Evolutionary conservation across 495 filamentous ascomycete species (phyloP).

Genomic region (Bombardia bombarda): DNA sequence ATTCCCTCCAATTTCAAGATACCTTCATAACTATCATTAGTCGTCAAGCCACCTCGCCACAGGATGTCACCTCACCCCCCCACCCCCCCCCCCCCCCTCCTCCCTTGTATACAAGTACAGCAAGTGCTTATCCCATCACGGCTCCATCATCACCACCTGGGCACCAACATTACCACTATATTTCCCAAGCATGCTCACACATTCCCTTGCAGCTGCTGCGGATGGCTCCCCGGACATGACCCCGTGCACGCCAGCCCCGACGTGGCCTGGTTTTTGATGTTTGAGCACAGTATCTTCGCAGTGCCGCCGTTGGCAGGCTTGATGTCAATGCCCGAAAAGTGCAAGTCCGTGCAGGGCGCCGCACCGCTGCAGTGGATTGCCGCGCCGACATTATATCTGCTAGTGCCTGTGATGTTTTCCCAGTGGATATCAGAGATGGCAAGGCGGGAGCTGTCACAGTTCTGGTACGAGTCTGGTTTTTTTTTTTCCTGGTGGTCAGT

Average conservation of each 20-base stretch:
- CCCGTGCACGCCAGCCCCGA: slow-evolving; percentile 29
- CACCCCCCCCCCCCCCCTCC: no score
- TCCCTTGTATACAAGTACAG: no score
- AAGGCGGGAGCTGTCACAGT: slow-evolving; percentile 45
- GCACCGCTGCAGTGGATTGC: slow-evolving; percentile 45
- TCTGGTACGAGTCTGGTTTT: slow-evolving; percentile 25
- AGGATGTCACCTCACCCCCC: no score
- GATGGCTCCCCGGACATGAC: slow-evolving; percentile 29
- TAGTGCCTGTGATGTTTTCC: slow-evolving; percentile 50
- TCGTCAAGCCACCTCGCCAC: no score
- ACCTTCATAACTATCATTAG: no score
- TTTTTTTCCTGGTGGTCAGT: no score
- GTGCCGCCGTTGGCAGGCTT: slow-evolving; percentile 31
- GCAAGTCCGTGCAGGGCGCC: slow-evolving; percentile 39
- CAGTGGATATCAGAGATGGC: slow-evolving; percentile 43
- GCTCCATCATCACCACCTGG: no score
- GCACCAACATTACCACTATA: no score
- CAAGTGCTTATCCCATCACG: no score
- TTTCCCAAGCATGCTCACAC: no score
- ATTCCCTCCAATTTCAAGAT: no score
- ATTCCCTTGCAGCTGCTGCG: slow-evolving; percentile 33
- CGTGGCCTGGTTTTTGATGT: slow-evolving; percentile 26
- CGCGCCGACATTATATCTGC: slow-evolving; percentile 44
- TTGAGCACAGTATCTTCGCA: slow-evolving; percentile 36
- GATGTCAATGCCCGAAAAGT: slow-evolving; percentile 45